phyloP scores from a whole-genome alignment of 768 basidiomycete species.

The Daedalea quercina region DNA sequence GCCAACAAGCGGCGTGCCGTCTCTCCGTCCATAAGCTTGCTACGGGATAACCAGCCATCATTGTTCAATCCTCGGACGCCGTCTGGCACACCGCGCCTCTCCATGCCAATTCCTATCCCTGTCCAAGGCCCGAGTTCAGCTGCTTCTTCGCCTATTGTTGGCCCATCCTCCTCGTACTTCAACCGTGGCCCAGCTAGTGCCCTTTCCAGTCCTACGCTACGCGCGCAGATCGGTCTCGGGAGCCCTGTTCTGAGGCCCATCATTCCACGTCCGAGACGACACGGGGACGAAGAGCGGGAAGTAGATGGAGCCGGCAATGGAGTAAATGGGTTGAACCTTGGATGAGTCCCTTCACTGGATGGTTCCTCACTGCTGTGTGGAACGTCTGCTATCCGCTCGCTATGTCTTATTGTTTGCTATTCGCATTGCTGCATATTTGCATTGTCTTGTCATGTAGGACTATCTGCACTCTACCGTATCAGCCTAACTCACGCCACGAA shows the following conservation, averaged over 20 bases:
- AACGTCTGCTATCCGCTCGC: constrained; percentile 8
- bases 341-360: constrained; percentile 8
- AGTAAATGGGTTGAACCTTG: constrained; percentile 54
- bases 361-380: neutral
- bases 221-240: constrained; percentile 61
- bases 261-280: constrained; percentile 36
- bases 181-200: constrained; percentile 41
- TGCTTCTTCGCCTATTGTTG: constrained; percentile 67
- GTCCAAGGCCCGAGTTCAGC: constrained; percentile 57
- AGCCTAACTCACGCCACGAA: neutral
- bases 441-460: neutral
- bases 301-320: constrained; percentile 77
- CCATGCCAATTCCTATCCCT: constrained; percentile 44
- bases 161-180: constrained; percentile 40
- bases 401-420: constrained; percentile 1
- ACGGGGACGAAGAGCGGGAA: constrained; percentile 54
- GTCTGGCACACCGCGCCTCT: constrained; percentile 18
- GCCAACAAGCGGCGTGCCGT: constrained; percentile 77
- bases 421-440: constrained; percentile 1
- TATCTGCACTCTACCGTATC: neutral
- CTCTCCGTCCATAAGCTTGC: constrained; percentile 67
- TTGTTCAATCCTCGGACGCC: constrained; percentile 47
- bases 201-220: constrained; percentile 69
- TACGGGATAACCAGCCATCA: constrained; percentile 53
- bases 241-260: constrained; percentile 75